Percentiles rank a stretch among this genome's conserved stretches.
Evolutionary conservation across 257 asterid genomes (phyloP).

Genomic region (Voacanga thouarsii): DNA sequence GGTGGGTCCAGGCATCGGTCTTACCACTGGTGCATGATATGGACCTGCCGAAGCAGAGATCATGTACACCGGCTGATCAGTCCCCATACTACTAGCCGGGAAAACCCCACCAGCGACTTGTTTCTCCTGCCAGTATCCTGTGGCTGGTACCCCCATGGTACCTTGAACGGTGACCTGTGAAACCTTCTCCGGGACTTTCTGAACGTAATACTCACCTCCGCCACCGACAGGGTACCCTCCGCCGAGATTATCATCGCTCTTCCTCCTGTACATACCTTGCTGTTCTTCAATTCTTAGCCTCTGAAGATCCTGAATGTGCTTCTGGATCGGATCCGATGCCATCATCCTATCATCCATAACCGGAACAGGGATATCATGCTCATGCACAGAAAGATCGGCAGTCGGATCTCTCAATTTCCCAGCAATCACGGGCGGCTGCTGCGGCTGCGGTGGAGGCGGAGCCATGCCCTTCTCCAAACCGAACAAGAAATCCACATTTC

Average conservation of each 20-base stretch:
- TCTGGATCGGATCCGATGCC: conserved; percentile 84
- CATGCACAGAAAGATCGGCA: conserved; percentile 18
- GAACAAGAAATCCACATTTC: conserved; percentile 60
- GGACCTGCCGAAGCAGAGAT: conserved; percentile 51
- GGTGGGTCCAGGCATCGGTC: conserved; percentile 51
- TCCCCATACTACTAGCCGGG: conserved; percentile 37
- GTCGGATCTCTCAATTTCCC: conserved; percentile 27
- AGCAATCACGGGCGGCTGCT: conserved; percentile 1
- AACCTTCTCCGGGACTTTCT: conserved; percentile 50
- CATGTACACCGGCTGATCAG: conserved; percentile 76
- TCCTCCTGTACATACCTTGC: conserved; percentile 48
- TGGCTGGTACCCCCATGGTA: conserved; percentile 30
- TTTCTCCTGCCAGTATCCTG: conserved; percentile 63
- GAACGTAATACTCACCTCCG: conserved; percentile 58
- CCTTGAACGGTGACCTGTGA: conserved; percentile 38
- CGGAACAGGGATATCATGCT: conserved; percentile 32
- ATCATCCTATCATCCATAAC: conserved; percentile 47
- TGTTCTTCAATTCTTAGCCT: conserved; percentile 79
- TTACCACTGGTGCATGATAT: conserved; percentile 54
- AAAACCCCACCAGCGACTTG: conserved; percentile 54
- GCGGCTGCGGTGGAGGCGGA: conserved; percentile 37
- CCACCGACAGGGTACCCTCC: conserved; percentile 47
- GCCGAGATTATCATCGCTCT: conserved; percentile 53
- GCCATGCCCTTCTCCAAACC: conserved; percentile 59
- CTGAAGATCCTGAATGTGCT: conserved; percentile 91